Conservation (phyloP, 2,329 filamentous ascomycete species). For the Cryphonectria carpinicola region DNA sequence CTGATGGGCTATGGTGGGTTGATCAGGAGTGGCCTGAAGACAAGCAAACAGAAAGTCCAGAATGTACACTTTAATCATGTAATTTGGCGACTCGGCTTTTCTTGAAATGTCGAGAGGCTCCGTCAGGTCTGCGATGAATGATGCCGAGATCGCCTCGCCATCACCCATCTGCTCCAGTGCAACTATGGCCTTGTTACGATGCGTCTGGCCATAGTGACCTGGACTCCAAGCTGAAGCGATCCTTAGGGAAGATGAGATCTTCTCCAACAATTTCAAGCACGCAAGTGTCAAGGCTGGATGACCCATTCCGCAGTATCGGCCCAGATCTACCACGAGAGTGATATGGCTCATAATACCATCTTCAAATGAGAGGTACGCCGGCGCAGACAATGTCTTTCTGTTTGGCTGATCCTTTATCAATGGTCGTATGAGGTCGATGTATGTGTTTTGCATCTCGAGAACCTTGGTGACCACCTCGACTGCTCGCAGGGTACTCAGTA, state of each 20-base stretch:
- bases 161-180: slow-evolving; percentile 83
- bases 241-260: slow-evolving; percentile 81
- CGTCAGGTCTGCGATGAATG: slow-evolving; percentile 71
- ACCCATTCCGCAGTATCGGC: slow-evolving; percentile 83
- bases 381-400: slow-evolving; percentile 66
- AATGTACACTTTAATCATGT: slow-evolving; percentile 81
- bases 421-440: slow-evolving; percentile 84
- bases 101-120: slow-evolving; percentile 73
- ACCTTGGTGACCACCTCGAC: slow-evolving; percentile 83
- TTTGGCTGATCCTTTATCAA: slow-evolving; percentile 70
- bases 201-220: slow-evolving; percentile 62
- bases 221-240: slow-evolving; percentile 72
- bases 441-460: slow-evolving; percentile 87
- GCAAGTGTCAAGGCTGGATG: slow-evolving; percentile 80
- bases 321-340: slow-evolving; percentile 77
- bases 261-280: slow-evolving; percentile 82
- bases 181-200: slow-evolving; percentile 83
- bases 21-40: slow-evolving; percentile 72
- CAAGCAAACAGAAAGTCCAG: slow-evolving; percentile 85
- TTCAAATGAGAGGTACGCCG: slow-evolving; percentile 85
- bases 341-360: slow-evolving; percentile 86
- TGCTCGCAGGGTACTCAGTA: slow-evolving; percentile 77
- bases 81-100: slow-evolving; percentile 71
- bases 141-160: slow-evolving; percentile 76
- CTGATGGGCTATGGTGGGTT: slow-evolving; percentile 87